Conservation (phyloP, 257 asterid genomes). For the Solanum arcanum region DNA sequence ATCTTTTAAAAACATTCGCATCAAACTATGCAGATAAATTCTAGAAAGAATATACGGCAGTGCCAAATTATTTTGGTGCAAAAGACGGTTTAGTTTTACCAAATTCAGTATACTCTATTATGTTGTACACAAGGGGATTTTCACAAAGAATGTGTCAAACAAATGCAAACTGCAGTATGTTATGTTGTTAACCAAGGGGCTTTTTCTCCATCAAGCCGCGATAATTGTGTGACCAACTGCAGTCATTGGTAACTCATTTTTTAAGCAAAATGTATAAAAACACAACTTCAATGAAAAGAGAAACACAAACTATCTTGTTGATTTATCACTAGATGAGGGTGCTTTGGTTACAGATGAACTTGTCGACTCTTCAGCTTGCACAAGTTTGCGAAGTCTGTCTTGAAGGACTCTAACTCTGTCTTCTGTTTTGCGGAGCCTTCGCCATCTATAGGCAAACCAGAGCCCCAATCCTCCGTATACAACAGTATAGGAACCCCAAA, state of each 20-base stretch:
- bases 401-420: constrained; percentile 72
- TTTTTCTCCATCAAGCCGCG: not conserved
- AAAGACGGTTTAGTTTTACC: not conserved
- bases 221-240: not conserved
- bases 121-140: not conserved
- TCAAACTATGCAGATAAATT: not conserved
- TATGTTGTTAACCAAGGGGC: not conserved
- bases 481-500: constrained; percentile 75
- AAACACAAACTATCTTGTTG: constrained; percentile 10
- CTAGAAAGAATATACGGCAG: not conserved
- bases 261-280: not conserved
- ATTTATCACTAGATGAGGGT: constrained; percentile 18
- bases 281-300: not conserved
- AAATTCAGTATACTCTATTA: not conserved
- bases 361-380: constrained; percentile 34
- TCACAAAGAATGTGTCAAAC: not conserved
- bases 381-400: constrained; percentile 41
- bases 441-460: constrained; percentile 73
- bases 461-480: constrained; percentile 72
- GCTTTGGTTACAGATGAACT: constrained; percentile 12
- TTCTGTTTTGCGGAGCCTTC: constrained; percentile 63
- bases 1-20: not conserved
- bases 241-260: not conserved
- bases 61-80: not conserved
- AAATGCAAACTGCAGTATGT: not conserved